Percentiles rank a stretch among this genome's conserved stretches.
Conservation (phyloP, 1,284 basidiomycete genomes). For the Clitocybe nebularis region DNA sequence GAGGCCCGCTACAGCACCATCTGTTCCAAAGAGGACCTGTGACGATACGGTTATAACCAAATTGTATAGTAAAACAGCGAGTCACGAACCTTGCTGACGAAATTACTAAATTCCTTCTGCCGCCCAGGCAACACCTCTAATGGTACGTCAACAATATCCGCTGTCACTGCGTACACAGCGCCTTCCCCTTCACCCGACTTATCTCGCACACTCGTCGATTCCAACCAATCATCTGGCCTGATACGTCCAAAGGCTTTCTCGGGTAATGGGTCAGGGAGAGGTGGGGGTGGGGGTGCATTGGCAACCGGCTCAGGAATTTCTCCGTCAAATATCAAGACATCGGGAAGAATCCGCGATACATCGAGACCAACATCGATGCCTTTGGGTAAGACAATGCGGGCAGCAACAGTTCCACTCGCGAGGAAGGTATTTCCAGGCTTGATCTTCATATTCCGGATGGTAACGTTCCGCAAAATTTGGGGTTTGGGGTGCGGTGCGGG, state of each 20-base stretch:
- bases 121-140: constrained; percentile 71
- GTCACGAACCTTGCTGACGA: constrained; percentile 61
- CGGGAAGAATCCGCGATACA: constrained; percentile 62
- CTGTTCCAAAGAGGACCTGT: constrained; percentile 62
- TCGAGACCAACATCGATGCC: constrained; percentile 61
- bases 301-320: constrained; percentile 40
- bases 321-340: constrained; percentile 73
- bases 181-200: constrained; percentile 43
- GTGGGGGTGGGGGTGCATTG: constrained; percentile 36
- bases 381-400: constrained; percentile 57
- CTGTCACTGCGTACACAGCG: constrained; percentile 51
- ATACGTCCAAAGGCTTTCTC: constrained; percentile 70
- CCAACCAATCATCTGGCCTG: constrained; percentile 62
- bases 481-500: constrained; percentile 62
- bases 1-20: constrained; percentile 68
- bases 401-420: constrained; percentile 65
- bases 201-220: constrained; percentile 44
- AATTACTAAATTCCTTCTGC: constrained; percentile 66
- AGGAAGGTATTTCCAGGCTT: constrained; percentile 50
- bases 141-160: constrained; percentile 66
- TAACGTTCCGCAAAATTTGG: constrained; percentile 61
- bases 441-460: constrained; percentile 71
- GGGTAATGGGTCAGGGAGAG: constrained; percentile 61
- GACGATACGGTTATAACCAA: constrained; percentile 3
- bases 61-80: constrained; percentile 1